Base-by-base conservation (phyloP, 2,329 filamentous ascomycete genomes). In the Aspergillus spinulosporus region DNA sequence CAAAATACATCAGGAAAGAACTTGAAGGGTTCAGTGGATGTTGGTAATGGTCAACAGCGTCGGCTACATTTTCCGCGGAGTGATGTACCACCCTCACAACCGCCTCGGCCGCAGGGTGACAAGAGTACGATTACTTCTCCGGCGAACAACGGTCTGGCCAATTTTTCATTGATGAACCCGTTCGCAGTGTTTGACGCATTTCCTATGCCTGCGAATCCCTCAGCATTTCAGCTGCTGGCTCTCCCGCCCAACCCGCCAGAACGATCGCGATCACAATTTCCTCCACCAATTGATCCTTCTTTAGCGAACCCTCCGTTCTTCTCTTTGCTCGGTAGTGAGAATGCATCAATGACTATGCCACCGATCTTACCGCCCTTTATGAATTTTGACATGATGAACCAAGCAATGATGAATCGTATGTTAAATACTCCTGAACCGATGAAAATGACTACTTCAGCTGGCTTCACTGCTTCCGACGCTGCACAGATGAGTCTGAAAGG, bases 321-420 rank as follows among this genome's bases (percentile, higher is more conserved):
- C 21, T 54, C 59, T 26, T 44, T 58, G 15, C 58, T 56, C 47
- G 58, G 58, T 52, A 49, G 51, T n/a, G 50, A 52, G 8, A 57
- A 45, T 42, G 51, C 46, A 11, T 52, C 50, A n/a, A 14, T 49
- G 8, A 48, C 48, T 12, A 40, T 55, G 21, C 49, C 58, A n/a
- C 56, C 58, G 40, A 57, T 59, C 11, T 44, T 63, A 42, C 56
- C 57, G 11, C 21, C 57, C 1, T 54, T 64, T 26, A 55, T 64
- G 61, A 59, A 60, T 21, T 32, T 62, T 32, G 45, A 49, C 6
- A 9, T 56, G 28, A 36, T 49, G 43, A 61, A 54, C 15, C 54
- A 58, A 5, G 42, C 50, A 31, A 36, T 52, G 32, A 14, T 48
- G 12, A 44, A 36, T 15, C 53, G 59, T 12, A 57, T 61, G 36